These are phyloP conservation scores for Furcasterigmium furcatum DNA, from an alignment of 2,329 filamentous ascomycete species.

Conservation along the genomic window DNA sequence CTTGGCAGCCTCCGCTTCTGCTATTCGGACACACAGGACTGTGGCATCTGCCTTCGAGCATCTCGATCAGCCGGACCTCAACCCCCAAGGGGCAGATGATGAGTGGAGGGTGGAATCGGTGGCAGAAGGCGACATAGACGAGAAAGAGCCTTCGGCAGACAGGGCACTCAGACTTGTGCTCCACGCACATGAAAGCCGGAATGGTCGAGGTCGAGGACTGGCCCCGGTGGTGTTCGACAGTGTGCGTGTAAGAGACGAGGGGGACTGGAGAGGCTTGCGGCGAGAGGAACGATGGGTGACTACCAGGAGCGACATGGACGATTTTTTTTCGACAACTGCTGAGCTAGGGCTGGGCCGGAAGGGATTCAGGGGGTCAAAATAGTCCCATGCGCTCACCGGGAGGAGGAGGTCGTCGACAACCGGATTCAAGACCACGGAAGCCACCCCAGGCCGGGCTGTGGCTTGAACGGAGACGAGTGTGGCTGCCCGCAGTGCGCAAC, in stretches of 20 bases:
- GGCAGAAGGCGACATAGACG: slow-evolving; percentile 56
- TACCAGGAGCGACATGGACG: slow-evolving; percentile 11
- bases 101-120: slow-evolving; percentile 44
- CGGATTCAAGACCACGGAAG: not conserved
- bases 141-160: slow-evolving; percentile 59
- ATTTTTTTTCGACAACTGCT: slow-evolving; percentile 1
- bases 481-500: not conserved
- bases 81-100: slow-evolving; percentile 43
- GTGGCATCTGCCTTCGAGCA: slow-evolving; percentile 53
- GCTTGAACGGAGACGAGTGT: not conserved
- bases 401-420: not conserved
- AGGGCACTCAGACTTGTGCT: slow-evolving; percentile 54
- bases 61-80: slow-evolving; percentile 33
- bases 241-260: not conserved
- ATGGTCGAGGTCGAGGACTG: slow-evolving; percentile 2
- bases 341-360: not conserved
- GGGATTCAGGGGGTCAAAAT: not conserved
- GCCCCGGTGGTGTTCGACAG: not conserved
- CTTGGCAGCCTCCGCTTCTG: slow-evolving; percentile 48
- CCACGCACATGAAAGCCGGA: slow-evolving; percentile 54
- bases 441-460: not conserved
- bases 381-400: not conserved
- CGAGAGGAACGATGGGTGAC: slow-evolving; percentile 1
- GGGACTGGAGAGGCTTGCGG: no score
- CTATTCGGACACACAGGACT: slow-evolving; percentile 59